Percentiles rank a stretch among this genome's conserved stretches.
These are phyloP conservation scores for Cryptosporidium ubiquitum DNA, from an alignment of 169 alveolate species.

Conservation along the genomic window DNA sequence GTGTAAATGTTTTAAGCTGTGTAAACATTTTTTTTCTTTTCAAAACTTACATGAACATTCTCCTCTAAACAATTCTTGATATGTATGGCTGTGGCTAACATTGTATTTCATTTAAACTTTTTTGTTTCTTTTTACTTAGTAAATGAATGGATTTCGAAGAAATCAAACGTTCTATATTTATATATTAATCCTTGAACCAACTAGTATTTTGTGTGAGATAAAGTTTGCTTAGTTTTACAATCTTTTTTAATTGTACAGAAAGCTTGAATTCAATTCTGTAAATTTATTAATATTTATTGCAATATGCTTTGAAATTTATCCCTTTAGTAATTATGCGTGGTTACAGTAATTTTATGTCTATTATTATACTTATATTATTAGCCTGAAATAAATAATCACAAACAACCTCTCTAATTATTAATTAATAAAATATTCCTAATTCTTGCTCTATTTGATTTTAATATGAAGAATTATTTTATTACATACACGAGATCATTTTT, in stretches of 20 bases:
- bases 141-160: not conserved
- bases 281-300: too few species aligned
- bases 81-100: not conserved
- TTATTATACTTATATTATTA: too few species aligned
- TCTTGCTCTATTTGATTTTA: not conserved
- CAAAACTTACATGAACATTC: conserved; percentile 46
- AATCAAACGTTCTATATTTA: too few species aligned
- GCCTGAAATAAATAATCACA: not conserved
- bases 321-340: not conserved
- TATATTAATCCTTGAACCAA: too few species aligned
- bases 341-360: not conserved
- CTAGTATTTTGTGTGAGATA: not conserved
- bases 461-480: too few species aligned
- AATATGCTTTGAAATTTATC: too few species aligned
- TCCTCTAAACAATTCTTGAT: conserved; percentile 53
- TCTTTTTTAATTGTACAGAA: not conserved
- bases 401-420: not conserved
- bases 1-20: not conserved
- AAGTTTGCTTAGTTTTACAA: too few species aligned
- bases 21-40: not conserved
- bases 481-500: too few species aligned
- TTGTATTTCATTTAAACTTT: not conserved
- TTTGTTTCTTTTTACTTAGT: too few species aligned
- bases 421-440: too few species aligned
- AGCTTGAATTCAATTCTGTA: not conserved